A percentile compares a stretch with the other conserved stretches of the same genome.
These are phyloP conservation scores for Zoysia japonica DNA, from an alignment of 176 grass and related monocot species.

Conservation along the genomic window DNA sequence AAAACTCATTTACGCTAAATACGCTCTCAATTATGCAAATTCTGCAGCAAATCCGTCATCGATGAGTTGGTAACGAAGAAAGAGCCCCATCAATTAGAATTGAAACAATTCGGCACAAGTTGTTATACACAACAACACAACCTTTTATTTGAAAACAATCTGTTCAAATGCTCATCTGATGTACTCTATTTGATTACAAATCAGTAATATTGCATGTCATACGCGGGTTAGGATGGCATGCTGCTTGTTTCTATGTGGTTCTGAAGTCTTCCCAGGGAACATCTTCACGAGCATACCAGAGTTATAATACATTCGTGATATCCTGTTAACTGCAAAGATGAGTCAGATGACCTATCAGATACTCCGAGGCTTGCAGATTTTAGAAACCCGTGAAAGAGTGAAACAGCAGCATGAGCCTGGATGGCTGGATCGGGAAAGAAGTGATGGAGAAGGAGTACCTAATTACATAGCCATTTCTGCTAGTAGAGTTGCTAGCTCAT, in stretches of 20 bases:
- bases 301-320: conserved; percentile 18
- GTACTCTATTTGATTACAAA: conserved; percentile 37
- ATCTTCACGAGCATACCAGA: conserved; percentile 30
- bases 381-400: not conserved
- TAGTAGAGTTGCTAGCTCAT: conserved; percentile 84
- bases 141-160: conserved; percentile 41
- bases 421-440: not conserved
- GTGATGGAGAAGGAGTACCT: conserved; percentile 38
- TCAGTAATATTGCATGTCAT: conserved; percentile 35
- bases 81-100: conserved; percentile 1
- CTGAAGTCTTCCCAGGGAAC: conserved; percentile 37
- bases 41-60: not conserved
- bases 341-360: not conserved
- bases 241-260: conserved; percentile 25
- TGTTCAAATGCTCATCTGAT: conserved; percentile 21
- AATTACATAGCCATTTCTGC: conserved; percentile 94
- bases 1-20: not conserved
- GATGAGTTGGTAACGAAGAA: not conserved
- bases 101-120: not conserved
- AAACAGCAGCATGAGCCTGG: too few relatives aligned
- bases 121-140: not conserved
- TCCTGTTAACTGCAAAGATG: conserved; percentile 31
- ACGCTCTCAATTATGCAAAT: not conserved
- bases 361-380: not conserved
- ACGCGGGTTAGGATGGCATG: conserved; percentile 16